These are phyloP conservation scores for Saprolegnia parasitica DNA, from an alignment of 352 stramenopile genomes.

Conservation along the genomic window DNA sequence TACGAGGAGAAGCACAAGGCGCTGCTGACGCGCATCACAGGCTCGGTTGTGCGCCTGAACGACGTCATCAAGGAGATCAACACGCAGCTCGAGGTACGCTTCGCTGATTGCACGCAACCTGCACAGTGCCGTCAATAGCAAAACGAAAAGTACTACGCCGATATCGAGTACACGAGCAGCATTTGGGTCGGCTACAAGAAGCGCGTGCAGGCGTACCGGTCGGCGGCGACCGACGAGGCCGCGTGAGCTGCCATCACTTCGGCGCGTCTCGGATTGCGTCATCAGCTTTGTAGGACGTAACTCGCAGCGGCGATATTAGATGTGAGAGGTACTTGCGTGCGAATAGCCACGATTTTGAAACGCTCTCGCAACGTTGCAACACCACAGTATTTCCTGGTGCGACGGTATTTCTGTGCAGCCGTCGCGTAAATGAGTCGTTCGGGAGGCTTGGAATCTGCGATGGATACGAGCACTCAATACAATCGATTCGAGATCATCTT, in stretches of 20 bases:
- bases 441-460: no score
- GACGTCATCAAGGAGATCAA: conserved; percentile 85
- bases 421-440: no score
- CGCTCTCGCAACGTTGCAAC: no score
- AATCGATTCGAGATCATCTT: no score
- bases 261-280: no score
- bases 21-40: conserved; percentile 69
- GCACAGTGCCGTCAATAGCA: conserved; percentile 38
- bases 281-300: no score
- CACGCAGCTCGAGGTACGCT: conserved; percentile 64
- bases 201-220: conserved; percentile 45
- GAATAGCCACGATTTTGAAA: no score
- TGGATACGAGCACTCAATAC: no score
- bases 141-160: conserved; percentile 67
- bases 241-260: not conserved
- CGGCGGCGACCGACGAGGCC: not conserved
- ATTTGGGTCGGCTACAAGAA: conserved; percentile 83
- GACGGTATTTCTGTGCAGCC: no score
- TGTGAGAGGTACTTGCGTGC: no score
- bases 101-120: not conserved
- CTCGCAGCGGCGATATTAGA: no score
- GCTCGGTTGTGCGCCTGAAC: conserved; percentile 69
- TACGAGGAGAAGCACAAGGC: conserved; percentile 87
- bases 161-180: conserved; percentile 65
- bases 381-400: no score